Conservation (phyloP, 208 protist species). For the Acanthamoeba culbertsoni region DNA sequence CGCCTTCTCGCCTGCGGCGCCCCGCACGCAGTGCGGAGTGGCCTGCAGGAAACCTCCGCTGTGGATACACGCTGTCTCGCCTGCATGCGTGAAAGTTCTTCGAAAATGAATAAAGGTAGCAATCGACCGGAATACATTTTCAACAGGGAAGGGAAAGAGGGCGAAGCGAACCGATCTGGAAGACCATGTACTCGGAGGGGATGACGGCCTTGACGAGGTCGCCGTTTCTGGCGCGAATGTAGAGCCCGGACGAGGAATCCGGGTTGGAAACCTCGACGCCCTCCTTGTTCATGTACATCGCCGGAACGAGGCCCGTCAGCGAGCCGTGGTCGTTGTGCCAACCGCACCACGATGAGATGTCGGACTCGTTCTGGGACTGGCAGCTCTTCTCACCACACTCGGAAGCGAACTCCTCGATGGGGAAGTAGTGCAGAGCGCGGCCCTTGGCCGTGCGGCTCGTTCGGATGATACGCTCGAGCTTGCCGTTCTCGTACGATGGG, state of each 20-base stretch:
- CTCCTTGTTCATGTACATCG: slow-evolving; percentile 69
- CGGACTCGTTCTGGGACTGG: neutral
- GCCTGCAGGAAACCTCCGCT: slow-evolving; percentile 77
- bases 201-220: slow-evolving; percentile 71
- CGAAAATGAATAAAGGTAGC: no score
- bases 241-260: slow-evolving; percentile 75
- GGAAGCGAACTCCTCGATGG: slow-evolving; percentile 23
- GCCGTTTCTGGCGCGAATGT: slow-evolving; percentile 63
- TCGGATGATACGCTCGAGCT: slow-evolving; percentile 68
- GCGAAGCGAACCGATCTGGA: slow-evolving; percentile 78
- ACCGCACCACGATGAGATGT: slow-evolving; percentile 76
- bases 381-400: slow-evolving; percentile 48
- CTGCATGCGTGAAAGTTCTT: no score
- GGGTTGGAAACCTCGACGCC: slow-evolving; percentile 53
- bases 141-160: no score
- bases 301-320: slow-evolving; percentile 78
- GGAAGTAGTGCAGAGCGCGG: slow-evolving; percentile 81
- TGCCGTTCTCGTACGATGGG: slow-evolving; percentile 7
- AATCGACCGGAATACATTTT: no score
- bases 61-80: slow-evolving; percentile 78
- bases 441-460: slow-evolving; percentile 68
- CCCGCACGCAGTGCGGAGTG: slow-evolving; percentile 80
- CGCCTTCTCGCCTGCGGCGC: slow-evolving; percentile 47
- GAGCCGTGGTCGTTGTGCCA: slow-evolving; percentile 82
- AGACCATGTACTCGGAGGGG: slow-evolving; percentile 71